These are phyloP conservation scores for Phylloporus rhodoxanthus DNA, from an alignment of 768 basidiomycete genomes.

Conservation along the genomic window DNA sequence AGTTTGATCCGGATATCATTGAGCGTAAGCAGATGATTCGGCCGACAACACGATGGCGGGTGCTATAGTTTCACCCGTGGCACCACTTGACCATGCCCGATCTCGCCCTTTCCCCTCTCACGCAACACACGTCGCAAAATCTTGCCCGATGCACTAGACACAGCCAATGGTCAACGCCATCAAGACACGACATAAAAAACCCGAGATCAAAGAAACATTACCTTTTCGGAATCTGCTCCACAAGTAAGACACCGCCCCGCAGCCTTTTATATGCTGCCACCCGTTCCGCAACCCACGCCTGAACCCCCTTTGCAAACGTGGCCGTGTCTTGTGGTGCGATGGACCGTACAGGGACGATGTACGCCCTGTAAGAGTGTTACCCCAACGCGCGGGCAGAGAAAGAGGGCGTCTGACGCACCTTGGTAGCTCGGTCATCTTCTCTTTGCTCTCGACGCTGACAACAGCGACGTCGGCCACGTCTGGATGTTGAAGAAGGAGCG, in stretches of 20 bases:
- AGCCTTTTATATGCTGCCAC: constrained; percentile 74
- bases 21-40: neutral
- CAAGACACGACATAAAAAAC: neutral
- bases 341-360: constrained; percentile 36
- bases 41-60: neutral
- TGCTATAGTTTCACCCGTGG: constrained; percentile 15
- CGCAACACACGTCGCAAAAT: constrained; percentile 77
- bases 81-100: constrained; percentile 21
- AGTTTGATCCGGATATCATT: neutral
- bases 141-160: constrained; percentile 72
- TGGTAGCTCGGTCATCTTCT: constrained; percentile 78
- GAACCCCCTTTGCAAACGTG: constrained; percentile 45
- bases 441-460: constrained; percentile 61
- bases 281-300: constrained; percentile 59
- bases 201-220: neutral
- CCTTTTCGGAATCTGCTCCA: constrained; percentile 41
- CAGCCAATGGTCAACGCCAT: neutral
- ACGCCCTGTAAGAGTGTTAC: constrained; percentile 41
- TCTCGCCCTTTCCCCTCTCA: constrained; percentile 57
- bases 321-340: constrained; percentile 15
- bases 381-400: neutral
- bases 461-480: constrained; percentile 77
- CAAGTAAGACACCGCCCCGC: constrained; percentile 64
- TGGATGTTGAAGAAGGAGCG: constrained; percentile 66
- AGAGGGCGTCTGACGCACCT: constrained; percentile 34